Base-by-base conservation (phyloP, 106 monocot species). In the Dendrobium nobile region DNA sequence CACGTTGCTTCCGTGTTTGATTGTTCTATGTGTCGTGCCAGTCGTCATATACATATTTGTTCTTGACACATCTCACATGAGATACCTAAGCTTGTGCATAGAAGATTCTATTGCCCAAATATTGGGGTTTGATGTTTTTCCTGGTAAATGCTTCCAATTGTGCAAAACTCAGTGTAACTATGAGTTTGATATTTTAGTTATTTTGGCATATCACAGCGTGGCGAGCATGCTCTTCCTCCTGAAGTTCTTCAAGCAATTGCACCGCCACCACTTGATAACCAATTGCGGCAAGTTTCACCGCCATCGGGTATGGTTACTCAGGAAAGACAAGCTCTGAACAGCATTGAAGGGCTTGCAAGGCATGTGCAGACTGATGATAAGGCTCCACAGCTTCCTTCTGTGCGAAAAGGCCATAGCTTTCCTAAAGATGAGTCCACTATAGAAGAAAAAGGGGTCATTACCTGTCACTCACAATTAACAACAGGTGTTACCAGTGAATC, bases 241-340 rank as follows among this genome's bases (percentile, higher is more conserved):
- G 99, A 95, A 82, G 85, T 99, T 85, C 85, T 95, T 81, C 82
- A 87, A 75, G 91, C 93, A 43, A 99, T 99, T 81, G 84, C 81
- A 31, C 87, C 93, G 20, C 88, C 88, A 4, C 93, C 90, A 16
- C 85, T 92, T 80, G 91, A 93, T 65, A 70, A 67, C 44, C 85
- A 89, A 77, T 55, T 74, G 48, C 89, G 91, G 19, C 87, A 86
- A 19, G 10, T 26, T 67, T 80, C 72, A 44, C 54, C 51, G 59
- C 67, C 80, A 22, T 72, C 80, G 42, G 82, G 58, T 64, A 45
- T 65, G 20, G 56, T 40, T 56, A 85, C 81, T 67, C 88, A 84
- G 24, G 92, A 93, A 77, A 77, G 65, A 10, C 45, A 75, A 79
- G 58, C 45, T 47, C 74, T 55, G 28, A 91, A 59, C 47, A 72